Evolutionary conservation across 805 yeast genomes (phyloP), one percentile per base, ranked within the genome.

Genomic region (Lachancea kluyveri): DNA sequence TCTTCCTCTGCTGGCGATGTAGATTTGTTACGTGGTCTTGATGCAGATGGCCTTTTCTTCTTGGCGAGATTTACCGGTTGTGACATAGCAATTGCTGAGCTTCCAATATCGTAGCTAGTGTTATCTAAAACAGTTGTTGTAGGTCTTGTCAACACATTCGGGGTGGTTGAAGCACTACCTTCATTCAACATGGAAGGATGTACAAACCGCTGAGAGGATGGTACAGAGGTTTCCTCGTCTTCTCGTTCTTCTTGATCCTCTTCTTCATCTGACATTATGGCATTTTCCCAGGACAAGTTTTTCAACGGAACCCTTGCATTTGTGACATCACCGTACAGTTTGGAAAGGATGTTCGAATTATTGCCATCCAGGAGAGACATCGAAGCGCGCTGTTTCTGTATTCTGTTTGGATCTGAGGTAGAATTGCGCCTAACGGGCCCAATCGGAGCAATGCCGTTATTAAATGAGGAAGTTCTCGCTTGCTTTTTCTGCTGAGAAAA

Each of bases 371-470:
- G 34, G 17, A 42, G 37, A 13, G 59, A 52, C 37, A 50, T 41
- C 2, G 59, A 51, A 8, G 48, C 39, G 19, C 57, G 52, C 19
- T 43, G 50, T 21, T 52, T 52, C 23, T 42, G 44, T 12, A 52
- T 36, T n/a, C 56, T 51, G 25, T 43, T 43, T 9, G 30, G 28
- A 13, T 37, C 41, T n/a, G 33, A 27, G 21, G 12, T 24, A 8
- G 41, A 37, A 5, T 27, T 16, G 11, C 27, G 28, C 6, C 37
- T 23, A 3, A 35, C 24, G n/a, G 26, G 33, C 27, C 28, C 33
- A 5, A 28, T 15, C 19, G 21, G 21, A 3, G 24, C 26, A 16
- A 8, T 28, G 9, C 19, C 11, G 16, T 28, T 28, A 9, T 30
- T 37, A 17, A 37, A 37, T 16, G 41, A 37, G 7, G 33, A 33